Conservation (phyloP, 2,329 filamentous ascomycete genomes). For the Zymoseptoria tritici region DNA sequence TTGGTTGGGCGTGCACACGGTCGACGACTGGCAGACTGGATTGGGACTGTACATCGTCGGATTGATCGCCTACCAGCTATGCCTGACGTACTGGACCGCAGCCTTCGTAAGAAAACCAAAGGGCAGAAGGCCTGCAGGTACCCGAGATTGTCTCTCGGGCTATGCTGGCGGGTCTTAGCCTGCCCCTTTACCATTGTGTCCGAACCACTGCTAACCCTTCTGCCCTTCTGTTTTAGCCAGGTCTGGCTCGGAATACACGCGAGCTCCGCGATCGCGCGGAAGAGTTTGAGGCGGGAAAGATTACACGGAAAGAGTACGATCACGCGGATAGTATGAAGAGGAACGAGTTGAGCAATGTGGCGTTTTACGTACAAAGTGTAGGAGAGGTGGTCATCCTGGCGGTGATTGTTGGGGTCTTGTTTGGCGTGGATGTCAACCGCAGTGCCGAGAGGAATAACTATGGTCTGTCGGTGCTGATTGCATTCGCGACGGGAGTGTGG, state of each 20-base stretch:
- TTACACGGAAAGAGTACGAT: conserved; percentile 55
- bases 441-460: conserved; percentile 57
- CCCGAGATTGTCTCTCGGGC: too few species aligned
- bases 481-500: conserved; percentile 59
- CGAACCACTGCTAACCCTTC: too few species aligned
- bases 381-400: conserved; percentile 57
- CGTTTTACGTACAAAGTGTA: conserved; percentile 57
- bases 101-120: conserved; percentile 37
- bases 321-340: conserved; percentile 55
- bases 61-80: conserved; percentile 59
- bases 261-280: conserved; percentile 45
- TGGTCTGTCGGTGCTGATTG: conserved; percentile 58
- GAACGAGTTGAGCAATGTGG: conserved; percentile 55
- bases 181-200: too few species aligned
- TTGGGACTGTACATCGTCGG: conserved; percentile 60
- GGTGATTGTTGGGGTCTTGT: conserved; percentile 58
- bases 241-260: conserved; percentile 48
- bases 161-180: too few species aligned
- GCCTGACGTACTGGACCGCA: conserved; percentile 62
- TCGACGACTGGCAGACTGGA: conserved; percentile 52
- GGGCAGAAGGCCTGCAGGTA: too few species aligned
- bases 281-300: conserved; percentile 44
- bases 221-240: conserved; percentile 28
- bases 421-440: conserved; percentile 52
- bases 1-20: conserved; percentile 58